Percentiles rank a stretch among this genome's conserved stretches.
phyloP scores from a whole-genome alignment of 1,284 basidiomycete species.

The Wallemia hederae region DNA sequence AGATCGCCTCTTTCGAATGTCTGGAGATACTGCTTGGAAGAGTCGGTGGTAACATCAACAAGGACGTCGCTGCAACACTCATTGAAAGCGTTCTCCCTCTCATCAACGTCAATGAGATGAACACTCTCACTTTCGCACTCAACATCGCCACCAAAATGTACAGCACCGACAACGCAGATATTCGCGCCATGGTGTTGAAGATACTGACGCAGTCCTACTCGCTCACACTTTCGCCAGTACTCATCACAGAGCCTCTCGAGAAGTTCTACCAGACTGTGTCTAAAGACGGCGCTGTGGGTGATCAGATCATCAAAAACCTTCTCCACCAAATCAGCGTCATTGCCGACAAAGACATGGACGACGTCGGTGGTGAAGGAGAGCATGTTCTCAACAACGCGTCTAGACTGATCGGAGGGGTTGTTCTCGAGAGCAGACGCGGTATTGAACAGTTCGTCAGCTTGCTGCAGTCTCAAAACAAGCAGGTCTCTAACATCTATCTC shows the following conservation, averaged over 20 bases:
- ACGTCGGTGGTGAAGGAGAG: slow-evolving; percentile 12
- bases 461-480: neutral
- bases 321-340: slow-evolving; percentile 16
- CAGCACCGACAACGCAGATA: slow-evolving; percentile 34
- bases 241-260: slow-evolving; percentile 49
- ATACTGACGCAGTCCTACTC: slow-evolving; percentile 36
- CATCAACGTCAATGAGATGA: slow-evolving; percentile 38
- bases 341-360: slow-evolving; percentile 8
- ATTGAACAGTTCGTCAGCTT: neutral
- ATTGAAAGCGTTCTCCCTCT: slow-evolving; percentile 44
- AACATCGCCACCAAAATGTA: slow-evolving; percentile 39
- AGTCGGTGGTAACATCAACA: slow-evolving; percentile 32
- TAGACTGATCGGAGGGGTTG: slow-evolving; percentile 50
- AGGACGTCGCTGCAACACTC: slow-evolving; percentile 29
- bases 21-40: slow-evolving; percentile 22
- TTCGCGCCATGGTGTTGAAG: slow-evolving; percentile 37
- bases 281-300: slow-evolving; percentile 29
- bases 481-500: neutral
- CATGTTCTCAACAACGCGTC: slow-evolving; percentile 33
- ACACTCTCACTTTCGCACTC: slow-evolving; percentile 44
- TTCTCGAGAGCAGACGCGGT: slow-evolving; percentile 16
- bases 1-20: slow-evolving; percentile 49
- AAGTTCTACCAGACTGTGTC: slow-evolving; percentile 34
- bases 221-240: slow-evolving; percentile 43
- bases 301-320: slow-evolving; percentile 31